A percentile compares a stretch with the other conserved stretches of the same genome.
Evolutionary conservation across 495 filamentous ascomycete species (phyloP).

Genomic region (Aspergillus baeticus): DNA sequence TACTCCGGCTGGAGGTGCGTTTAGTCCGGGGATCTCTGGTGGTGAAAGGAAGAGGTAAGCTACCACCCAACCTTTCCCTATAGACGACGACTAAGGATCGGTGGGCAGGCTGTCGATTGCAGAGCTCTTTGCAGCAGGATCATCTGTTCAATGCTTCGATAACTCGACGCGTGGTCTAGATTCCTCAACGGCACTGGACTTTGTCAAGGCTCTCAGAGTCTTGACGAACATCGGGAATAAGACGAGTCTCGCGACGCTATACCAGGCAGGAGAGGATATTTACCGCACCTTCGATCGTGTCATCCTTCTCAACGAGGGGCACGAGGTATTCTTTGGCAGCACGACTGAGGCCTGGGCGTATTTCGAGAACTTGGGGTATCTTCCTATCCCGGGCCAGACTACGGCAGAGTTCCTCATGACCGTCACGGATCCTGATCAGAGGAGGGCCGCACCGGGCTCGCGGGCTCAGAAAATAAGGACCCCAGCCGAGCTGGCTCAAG

Average conservation of each 20-base stretch:
- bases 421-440: constrained; percentile 64
- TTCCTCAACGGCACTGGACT: constrained; percentile 55
- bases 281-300: constrained; percentile 66
- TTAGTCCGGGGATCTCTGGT: constrained; percentile 4
- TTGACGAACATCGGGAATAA: constrained; percentile 44
- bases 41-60: constrained; percentile 6
- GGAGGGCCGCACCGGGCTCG: constrained; percentile 55
- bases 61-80: not conserved
- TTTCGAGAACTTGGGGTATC: constrained; percentile 64
- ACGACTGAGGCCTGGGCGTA: constrained; percentile 58
- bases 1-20: not conserved
- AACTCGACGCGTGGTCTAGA: constrained; percentile 62
- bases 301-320: constrained; percentile 59
- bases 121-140: constrained; percentile 59
- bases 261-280: constrained; percentile 62
- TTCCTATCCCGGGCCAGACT: constrained; percentile 62
- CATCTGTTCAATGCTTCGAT: constrained; percentile 59
- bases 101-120: constrained; percentile 54
- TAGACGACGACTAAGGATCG: not conserved
- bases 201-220: constrained; percentile 43
- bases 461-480: constrained; percentile 13
- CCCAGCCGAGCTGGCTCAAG: not conserved
- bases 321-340: constrained; percentile 58
- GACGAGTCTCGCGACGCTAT: constrained; percentile 46
- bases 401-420: constrained; percentile 69